These are phyloP conservation scores for Pyricularia grisea DNA, from an alignment of 2,329 filamentous ascomycete species.

Conservation along the genomic window DNA sequence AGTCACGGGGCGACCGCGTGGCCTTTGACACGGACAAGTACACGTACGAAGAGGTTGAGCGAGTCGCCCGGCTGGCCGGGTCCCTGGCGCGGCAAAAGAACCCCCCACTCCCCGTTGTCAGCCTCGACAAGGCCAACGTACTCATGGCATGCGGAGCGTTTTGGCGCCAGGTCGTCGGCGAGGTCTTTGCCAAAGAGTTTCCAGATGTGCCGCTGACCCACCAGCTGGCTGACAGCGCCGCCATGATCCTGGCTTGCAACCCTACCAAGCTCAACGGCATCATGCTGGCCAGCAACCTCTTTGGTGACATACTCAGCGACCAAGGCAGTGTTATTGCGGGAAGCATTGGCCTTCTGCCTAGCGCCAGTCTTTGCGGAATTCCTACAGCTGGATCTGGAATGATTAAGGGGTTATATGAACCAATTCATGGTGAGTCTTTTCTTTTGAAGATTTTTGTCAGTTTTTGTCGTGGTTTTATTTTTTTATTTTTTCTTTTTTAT, in stretches of 20 bases:
- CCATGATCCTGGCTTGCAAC: slow-evolving; percentile 36
- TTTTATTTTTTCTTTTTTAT: too few species aligned
- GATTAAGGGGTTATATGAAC: slow-evolving; percentile 65
- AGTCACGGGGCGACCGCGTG: slow-evolving; percentile 29
- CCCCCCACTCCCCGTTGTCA: slow-evolving; percentile 30
- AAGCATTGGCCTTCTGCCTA: slow-evolving; percentile 33
- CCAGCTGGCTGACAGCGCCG: slow-evolving; percentile 37
- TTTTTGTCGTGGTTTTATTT: too few species aligned
- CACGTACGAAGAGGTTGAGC: slow-evolving; percentile 31
- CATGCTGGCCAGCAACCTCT: slow-evolving; percentile 37
- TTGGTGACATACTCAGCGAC: slow-evolving; percentile 37
- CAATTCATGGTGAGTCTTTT: slow-evolving; percentile 49
- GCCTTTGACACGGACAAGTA: slow-evolving; percentile 40
- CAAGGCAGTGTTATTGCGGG: slow-evolving; percentile 35
- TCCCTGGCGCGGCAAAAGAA: slow-evolving; percentile 28
- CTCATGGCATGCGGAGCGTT: slow-evolving; percentile 35
- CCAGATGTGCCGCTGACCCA: slow-evolving; percentile 31
- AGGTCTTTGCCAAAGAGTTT: slow-evolving; percentile 31
- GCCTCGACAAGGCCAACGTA: slow-evolving; percentile 43
- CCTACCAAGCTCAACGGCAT: slow-evolving; percentile 37
- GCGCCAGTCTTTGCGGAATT: slow-evolving; percentile 32
- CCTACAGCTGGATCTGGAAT: slow-evolving; percentile 21
- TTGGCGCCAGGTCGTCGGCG: slow-evolving; percentile 33
- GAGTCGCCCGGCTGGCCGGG: slow-evolving; percentile 34
- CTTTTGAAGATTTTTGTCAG: too few species aligned